Evolutionary conservation across 2,329 filamentous ascomycete genomes (phyloP).

Genomic region (Botrytis elliptica): DNA sequence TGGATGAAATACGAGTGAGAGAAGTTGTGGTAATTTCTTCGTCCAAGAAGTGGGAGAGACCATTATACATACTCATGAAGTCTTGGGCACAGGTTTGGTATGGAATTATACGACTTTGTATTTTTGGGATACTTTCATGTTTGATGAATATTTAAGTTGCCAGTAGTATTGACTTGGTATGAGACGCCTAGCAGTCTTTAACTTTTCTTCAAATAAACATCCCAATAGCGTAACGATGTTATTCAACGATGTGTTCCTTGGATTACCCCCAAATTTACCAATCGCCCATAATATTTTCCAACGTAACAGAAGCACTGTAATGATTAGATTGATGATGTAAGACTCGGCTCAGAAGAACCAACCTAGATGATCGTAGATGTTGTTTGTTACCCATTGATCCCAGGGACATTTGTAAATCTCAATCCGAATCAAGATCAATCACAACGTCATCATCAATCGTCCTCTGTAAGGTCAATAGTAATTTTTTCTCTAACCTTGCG

Average conservation of each 20-base stretch:
- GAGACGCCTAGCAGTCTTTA: neutral
- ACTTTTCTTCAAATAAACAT: neutral
- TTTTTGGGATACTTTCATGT: neutral
- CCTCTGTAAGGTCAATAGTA: conserved; percentile 8
- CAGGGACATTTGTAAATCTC: neutral
- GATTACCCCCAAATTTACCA: neutral
- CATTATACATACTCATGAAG: neutral
- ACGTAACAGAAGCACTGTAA: neutral
- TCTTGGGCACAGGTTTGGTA: neutral
- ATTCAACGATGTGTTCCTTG: neutral
- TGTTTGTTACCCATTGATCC: neutral
- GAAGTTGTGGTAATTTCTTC: neutral
- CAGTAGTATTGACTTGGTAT: neutral
- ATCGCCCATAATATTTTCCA: neutral
- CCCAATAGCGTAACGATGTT: neutral
- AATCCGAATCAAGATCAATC: neutral
- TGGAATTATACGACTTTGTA: neutral
- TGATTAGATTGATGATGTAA: neutral
- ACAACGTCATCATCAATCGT: conserved; percentile 3
- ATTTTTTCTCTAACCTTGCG: neutral
- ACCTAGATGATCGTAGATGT: neutral
- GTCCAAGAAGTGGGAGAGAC: neutral
- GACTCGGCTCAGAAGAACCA: too few species aligned
- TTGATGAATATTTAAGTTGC: neutral
- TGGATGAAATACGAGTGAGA: too few species aligned